Evolutionary conservation across 1,139 yeast species (phyloP), one percentile per base, ranked within the genome.

Genomic region (Casaregolazyma suthepensis): DNA sequence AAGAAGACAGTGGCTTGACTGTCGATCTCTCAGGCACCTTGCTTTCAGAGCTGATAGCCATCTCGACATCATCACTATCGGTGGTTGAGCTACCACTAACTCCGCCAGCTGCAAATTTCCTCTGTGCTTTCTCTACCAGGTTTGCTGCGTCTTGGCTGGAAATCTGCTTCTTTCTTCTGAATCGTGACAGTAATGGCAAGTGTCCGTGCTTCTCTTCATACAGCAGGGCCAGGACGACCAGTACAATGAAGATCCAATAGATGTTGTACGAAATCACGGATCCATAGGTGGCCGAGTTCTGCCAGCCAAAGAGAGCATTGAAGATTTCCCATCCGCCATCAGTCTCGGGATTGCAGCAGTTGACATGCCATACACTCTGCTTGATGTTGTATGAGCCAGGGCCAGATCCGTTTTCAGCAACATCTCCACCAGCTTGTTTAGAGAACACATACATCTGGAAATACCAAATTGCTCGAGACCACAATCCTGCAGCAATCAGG

Each of bases 301-400:
- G 88, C 99, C 99, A 93, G 1, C 99, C 99, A 55, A 93, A 77
- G 10, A 93, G 74, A 3, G 98, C 97, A 62, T 93, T 90, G 68
- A 90, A 79, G 43, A 91, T 71, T 85, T 88, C 90, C 97, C 97
- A 91, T 57, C 96, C 93, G 43, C 91, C 90, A 66, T 86, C 95
- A 45, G 79, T 85, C 61, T 85, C 83, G 22, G 97, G 96, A 69
- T 89, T 89, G 73, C 98, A 91, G 71, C 97, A 91, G 74, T 91
- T 90, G 45, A 93, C 97, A 72, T 91, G 99, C 98, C 98, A 93
- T 1, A 93, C 87, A 17, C 86, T 78, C 57, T 79, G 81, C 29
- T 79, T 64, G 54, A 91, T 81, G 68, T 93, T 95, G 70, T 91
- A 91, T 1, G 96, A 87, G 5, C 99, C 99, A 1, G 98, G 96